phyloP scores from a whole-genome alignment of 331 rosid species.

The Telfairia occidentalis region DNA sequence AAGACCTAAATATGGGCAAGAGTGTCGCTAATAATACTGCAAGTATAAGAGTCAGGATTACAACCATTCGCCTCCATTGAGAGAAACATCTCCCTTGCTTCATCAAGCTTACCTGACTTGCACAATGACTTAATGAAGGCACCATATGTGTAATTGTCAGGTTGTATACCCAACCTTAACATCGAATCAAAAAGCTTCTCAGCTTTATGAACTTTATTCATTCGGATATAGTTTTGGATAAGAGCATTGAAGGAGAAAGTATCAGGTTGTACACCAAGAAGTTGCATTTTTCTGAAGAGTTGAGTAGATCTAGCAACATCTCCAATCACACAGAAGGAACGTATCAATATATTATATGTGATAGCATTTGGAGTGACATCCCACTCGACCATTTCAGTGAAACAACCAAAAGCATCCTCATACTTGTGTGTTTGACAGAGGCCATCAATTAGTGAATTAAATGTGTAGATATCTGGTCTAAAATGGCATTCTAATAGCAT shows the following conservation, averaged over 20 bases:
- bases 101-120: constrained; percentile 40
- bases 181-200: constrained; percentile 43
- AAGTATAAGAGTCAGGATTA: constrained; percentile 46
- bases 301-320: constrained; percentile 39
- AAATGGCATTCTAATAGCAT: constrained; percentile 46
- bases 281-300: constrained; percentile 54
- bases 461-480: constrained; percentile 66
- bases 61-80: constrained; percentile 53
- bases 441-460: constrained; percentile 64
- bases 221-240: constrained; percentile 44
- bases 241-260: constrained; percentile 52
- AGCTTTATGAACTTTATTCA: constrained; percentile 52
- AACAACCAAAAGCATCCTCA: constrained; percentile 60
- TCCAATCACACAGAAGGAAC: constrained; percentile 44
- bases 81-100: constrained; percentile 58
- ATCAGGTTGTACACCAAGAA: constrained; percentile 58
- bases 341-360: constrained; percentile 61
- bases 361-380: constrained; percentile 51
- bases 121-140: constrained; percentile 51
- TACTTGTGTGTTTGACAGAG: constrained; percentile 45
- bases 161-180: constrained; percentile 47
- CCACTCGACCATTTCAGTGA: constrained; percentile 74
- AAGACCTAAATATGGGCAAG: constrained; percentile 23
- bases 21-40: constrained; percentile 37
- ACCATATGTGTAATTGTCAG: constrained; percentile 48